Conservation (phyloP, 1,284 basidiomycete genomes). For the Sporisorium scitamineum region DNA sequence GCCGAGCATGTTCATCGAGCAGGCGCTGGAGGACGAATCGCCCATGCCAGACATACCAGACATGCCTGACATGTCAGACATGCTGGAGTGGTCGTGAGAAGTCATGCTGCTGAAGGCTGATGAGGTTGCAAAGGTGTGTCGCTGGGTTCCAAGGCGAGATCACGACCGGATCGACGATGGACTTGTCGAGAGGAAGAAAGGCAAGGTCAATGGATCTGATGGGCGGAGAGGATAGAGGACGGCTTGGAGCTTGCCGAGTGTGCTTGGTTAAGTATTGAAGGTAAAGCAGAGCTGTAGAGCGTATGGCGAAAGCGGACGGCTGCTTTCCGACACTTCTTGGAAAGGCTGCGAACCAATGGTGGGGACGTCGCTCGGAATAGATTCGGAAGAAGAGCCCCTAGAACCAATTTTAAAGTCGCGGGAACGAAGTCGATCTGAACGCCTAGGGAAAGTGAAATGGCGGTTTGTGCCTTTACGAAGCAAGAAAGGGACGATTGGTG, state of each 20-base stretch:
- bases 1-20: constrained; percentile 53
- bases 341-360: background rate
- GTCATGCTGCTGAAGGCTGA: constrained; percentile 10
- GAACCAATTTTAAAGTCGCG: background rate
- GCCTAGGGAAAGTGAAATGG: background rate
- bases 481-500: too few relatives aligned
- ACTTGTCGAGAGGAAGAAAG: background rate
- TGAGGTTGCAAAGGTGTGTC: background rate
- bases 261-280: constrained; percentile 1
- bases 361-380: background rate
- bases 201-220: background rate
- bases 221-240: background rate
- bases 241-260: background rate
- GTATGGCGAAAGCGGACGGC: background rate
- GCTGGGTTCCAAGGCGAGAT: background rate
- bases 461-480: background rate
- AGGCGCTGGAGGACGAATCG: constrained; percentile 20
- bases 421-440: background rate
- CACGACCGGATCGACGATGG: background rate
- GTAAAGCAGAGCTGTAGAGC: background rate
- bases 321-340: constrained; percentile 1
- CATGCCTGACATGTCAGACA: constrained; percentile 34
- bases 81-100: constrained; percentile 35
- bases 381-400: background rate
- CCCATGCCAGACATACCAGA: constrained; percentile 35